Conservation (phyloP, 2,329 filamentous ascomycete genomes). For the Hypomyces rosellus region DNA sequence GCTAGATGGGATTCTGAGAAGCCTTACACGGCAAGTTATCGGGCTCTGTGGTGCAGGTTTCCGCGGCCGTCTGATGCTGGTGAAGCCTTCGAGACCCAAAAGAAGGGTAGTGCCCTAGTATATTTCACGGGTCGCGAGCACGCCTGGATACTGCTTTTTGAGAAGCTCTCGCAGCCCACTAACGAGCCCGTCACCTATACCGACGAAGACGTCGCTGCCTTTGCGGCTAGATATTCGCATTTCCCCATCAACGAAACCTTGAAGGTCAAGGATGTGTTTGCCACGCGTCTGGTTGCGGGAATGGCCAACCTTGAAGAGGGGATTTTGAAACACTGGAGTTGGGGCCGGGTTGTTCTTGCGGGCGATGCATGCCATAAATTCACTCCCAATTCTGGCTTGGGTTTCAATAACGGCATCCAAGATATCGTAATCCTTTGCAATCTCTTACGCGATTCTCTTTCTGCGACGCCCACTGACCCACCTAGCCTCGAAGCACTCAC, state of each 20-base stretch:
- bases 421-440: conserved; percentile 26
- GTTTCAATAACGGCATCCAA: conserved; percentile 30
- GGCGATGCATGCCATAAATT: conserved; percentile 34
- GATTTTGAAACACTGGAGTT: conserved; percentile 29
- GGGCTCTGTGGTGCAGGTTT: conserved; percentile 29
- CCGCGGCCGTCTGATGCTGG: conserved; percentile 18
- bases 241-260: conserved; percentile 16
- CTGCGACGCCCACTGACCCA: neutral
- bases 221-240: neutral
- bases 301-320: conserved; percentile 32
- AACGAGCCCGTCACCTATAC: conserved; percentile 20
- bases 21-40: conserved; percentile 27
- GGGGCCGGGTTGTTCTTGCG: conserved; percentile 27
- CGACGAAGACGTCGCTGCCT: conserved; percentile 19
- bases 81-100: conserved; percentile 25
- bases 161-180: conserved; percentile 22
- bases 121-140: conserved; percentile 23
- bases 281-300: conserved; percentile 18
- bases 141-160: conserved; percentile 28
- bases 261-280: conserved; percentile 26
- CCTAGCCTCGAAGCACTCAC: conserved; percentile 2
- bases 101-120: conserved; percentile 21
- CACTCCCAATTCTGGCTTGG: conserved; percentile 29
- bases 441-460: conserved; percentile 14
- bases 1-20: conserved; percentile 19